These are phyloP conservation scores for Ceratobasidium theobromae DNA, from an alignment of 1,284 basidiomycete genomes.

Conservation along the genomic window DNA sequence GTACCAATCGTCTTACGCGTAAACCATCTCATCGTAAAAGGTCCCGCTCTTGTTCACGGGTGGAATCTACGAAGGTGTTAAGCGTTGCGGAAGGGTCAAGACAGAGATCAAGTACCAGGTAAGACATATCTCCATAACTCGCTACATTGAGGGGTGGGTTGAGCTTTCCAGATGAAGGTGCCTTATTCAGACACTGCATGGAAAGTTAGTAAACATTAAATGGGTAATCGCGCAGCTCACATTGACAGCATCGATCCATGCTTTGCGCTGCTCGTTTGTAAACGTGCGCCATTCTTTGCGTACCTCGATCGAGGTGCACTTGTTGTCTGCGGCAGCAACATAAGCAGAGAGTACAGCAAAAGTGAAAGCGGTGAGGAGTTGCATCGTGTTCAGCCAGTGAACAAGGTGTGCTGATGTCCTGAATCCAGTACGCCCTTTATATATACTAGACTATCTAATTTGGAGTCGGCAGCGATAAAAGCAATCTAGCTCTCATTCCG, in stretches of 20 bases:
- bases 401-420: too few species aligned
- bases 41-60: neutral
- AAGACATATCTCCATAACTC: neutral
- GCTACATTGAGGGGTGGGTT: neutral
- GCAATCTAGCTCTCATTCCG: too few species aligned
- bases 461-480: too few species aligned
- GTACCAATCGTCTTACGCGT: neutral
- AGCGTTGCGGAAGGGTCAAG: neutral
- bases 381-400: too few species aligned
- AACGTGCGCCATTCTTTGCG: slow-evolving; percentile 14
- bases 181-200: neutral
- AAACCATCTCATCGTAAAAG: slow-evolving; percentile 10
- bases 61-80: neutral
- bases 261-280: neutral
- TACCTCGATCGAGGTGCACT: slow-evolving; percentile 2
- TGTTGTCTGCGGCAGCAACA: neutral
- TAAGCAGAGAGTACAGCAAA: neutral
- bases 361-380: neutral
- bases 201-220: neutral
- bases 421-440: too few species aligned
- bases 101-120: neutral
- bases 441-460: too few species aligned
- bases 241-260: slow-evolving; percentile 17
- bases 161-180: neutral
- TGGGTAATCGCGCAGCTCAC: too few species aligned